These are phyloP conservation scores for Fomitopsis pulvina DNA, from an alignment of 768 basidiomycete genomes.

Conservation along the genomic window DNA sequence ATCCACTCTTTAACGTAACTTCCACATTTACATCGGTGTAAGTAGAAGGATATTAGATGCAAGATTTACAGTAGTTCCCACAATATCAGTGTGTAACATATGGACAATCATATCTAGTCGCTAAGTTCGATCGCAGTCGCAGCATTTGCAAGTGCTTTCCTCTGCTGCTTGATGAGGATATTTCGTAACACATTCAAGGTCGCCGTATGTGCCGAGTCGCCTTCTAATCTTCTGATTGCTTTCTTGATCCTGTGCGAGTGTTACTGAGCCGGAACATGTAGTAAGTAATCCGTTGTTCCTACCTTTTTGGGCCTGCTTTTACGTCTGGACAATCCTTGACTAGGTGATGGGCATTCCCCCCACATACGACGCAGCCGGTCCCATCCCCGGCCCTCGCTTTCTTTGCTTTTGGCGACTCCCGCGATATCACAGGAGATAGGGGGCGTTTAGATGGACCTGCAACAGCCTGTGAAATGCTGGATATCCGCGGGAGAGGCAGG, in stretches of 20 bases:
- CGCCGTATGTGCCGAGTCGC: constrained; percentile 28
- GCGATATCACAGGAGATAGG: constrained; percentile 12
- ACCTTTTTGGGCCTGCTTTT: constrained; percentile 49
- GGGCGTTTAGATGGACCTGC: constrained; percentile 26
- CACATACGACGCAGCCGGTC: constrained; percentile 44
- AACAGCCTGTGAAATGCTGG: neutral
- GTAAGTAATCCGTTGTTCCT: neutral
- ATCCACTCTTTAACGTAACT: neutral
- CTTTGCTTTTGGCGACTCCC: constrained; percentile 24
- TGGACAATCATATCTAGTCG: neutral
- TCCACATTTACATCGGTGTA: too few relatives aligned
- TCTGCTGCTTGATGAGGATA: constrained; percentile 31
- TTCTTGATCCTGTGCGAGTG: constrained; percentile 29
- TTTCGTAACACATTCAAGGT: constrained; percentile 33
- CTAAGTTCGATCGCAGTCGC: constrained; percentile 4
- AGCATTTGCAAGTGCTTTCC: constrained; percentile 11
- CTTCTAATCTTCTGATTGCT: constrained; percentile 39
- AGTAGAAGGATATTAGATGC: too few relatives aligned
- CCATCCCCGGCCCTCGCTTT: constrained; percentile 27
- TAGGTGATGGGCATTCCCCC: constrained; percentile 33
- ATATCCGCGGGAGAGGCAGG: neutral
- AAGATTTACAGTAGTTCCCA: too few relatives aligned
- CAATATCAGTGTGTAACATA: too few relatives aligned
- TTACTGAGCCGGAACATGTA: neutral
- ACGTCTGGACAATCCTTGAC: constrained; percentile 53